These are phyloP conservation scores for Silene uniflora DNA, from an alignment of 148 eudicot species.

Conservation along the genomic window DNA sequence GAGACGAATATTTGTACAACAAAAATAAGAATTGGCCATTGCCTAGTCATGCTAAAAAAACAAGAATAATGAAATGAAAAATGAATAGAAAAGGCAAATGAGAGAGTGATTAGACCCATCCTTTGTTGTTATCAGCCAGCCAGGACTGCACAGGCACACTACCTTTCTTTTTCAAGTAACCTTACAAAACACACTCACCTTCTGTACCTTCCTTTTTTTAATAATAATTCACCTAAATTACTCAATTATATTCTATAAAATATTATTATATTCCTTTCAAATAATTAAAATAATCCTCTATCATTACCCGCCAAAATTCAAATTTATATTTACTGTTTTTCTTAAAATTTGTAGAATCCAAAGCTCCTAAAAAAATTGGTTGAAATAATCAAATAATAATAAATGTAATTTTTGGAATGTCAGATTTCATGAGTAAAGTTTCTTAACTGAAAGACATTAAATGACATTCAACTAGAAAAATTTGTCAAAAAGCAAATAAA, in stretches of 20 bases:
- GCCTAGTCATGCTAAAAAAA: too few relatives aligned
- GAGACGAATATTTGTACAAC: too few relatives aligned
- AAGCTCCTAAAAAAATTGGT: slow-evolving; percentile 3
- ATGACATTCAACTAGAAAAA: not conserved
- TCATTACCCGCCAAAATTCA: not conserved
- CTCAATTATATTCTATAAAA: not conserved
- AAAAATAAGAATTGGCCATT: too few relatives aligned
- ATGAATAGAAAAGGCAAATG: not conserved
- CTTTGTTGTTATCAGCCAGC: slow-evolving; percentile 19
- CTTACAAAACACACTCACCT: slow-evolving; percentile 10
- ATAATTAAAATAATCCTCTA: not conserved
- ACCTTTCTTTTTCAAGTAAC: slow-evolving; percentile 24
- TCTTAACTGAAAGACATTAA: not conserved
- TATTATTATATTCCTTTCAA: not conserved
- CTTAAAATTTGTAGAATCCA: not conserved
- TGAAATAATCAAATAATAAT: slow-evolving; percentile 7
- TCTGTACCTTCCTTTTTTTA: not conserved
- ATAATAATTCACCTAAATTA: too few relatives aligned
- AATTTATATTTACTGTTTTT: too few relatives aligned
- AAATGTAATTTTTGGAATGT: slow-evolving; percentile 25
- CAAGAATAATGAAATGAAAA: too few relatives aligned
- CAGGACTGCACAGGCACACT: not conserved
- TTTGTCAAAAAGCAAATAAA: not conserved
- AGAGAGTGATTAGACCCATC: slow-evolving; percentile 20
- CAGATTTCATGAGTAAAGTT: slow-evolving; percentile 2